Percentiles rank a stretch among this genome's conserved stretches.
Conservation (phyloP, 2,329 filamentous ascomycete genomes). For the Fusarium globosum region DNA sequence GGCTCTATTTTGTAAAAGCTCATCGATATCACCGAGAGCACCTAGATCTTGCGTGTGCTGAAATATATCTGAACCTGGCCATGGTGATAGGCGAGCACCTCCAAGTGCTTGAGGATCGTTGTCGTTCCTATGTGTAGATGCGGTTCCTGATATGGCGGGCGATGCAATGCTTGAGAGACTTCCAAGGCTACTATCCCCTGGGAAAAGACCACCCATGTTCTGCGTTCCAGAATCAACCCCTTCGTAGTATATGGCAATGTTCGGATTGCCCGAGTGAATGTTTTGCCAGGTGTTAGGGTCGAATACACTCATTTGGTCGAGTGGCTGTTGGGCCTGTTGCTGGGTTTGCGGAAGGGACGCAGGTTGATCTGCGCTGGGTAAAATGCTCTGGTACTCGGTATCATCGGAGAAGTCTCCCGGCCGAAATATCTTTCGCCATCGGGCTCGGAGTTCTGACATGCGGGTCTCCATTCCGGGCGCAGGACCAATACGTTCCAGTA, state of each 20-base stretch:
- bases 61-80: constrained; percentile 18
- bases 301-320: not conserved
- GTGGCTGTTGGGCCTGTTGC: not conserved
- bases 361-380: not conserved
- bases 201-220: not conserved
- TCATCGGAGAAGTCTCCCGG: constrained; percentile 11
- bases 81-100: constrained; percentile 9
- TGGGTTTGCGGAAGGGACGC: not conserved
- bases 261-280: constrained; percentile 9
- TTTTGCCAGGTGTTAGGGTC: constrained; percentile 18
- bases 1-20: constrained; percentile 7
- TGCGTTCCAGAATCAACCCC: constrained; percentile 4
- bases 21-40: constrained; percentile 4
- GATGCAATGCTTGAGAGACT: constrained; percentile 32
- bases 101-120: not conserved
- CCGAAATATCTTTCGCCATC: constrained; percentile 36
- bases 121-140: constrained; percentile 7
- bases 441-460: constrained; percentile 27
- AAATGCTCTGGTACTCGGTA: constrained; percentile 10
- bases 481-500: constrained; percentile 33
- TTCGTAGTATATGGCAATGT: constrained; percentile 24
- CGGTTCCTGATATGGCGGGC: constrained; percentile 21
- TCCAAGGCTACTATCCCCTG: constrained; percentile 15
- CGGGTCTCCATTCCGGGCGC: constrained; percentile 37
- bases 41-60: not conserved